Percentiles rank a stretch among this genome's conserved stretches.
Conservation (phyloP, 2,329 filamentous ascomycete genomes). For the Alternaria incomplexa region DNA sequence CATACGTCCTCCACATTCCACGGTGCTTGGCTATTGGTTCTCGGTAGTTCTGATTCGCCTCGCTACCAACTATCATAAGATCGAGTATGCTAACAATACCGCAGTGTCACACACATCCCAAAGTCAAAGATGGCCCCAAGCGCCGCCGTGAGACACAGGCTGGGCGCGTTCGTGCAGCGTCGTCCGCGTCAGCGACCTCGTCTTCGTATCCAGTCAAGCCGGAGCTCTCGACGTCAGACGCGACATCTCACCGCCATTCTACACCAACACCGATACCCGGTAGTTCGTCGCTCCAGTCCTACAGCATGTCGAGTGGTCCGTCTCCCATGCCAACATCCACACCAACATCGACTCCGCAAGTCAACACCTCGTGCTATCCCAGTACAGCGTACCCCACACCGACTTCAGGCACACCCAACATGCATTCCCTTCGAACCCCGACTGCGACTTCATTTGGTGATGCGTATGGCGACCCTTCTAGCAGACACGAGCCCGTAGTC, state of each 20-base stretch:
- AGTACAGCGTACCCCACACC: slow-evolving; percentile 35
- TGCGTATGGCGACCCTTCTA: slow-evolving; percentile 6
- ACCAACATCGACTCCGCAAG: slow-evolving; percentile 25
- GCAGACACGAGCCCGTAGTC: slow-evolving; percentile 33
- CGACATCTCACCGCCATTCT: slow-evolving; percentile 35
- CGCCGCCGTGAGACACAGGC: slow-evolving; percentile 50
- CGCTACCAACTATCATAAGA: slow-evolving; percentile 13
- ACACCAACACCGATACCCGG: slow-evolving; percentile 35
- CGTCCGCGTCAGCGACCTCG: slow-evolving; percentile 43
- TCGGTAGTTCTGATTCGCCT: slow-evolving; percentile 5
- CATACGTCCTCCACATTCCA: slow-evolving; percentile 11
- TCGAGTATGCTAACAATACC: slow-evolving; percentile 29
- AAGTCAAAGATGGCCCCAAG: slow-evolving; percentile 53
- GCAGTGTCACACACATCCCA: slow-evolving; percentile 52
- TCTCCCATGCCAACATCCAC: slow-evolving; percentile 26
- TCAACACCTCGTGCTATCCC: slow-evolving; percentile 25
- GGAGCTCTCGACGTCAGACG: slow-evolving; percentile 29
- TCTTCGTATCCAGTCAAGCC: slow-evolving; percentile 44
- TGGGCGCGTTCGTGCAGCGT: slow-evolving; percentile 44
- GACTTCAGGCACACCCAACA: slow-evolving; percentile 27
- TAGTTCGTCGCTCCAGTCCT: slow-evolving; percentile 30
- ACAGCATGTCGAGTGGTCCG: slow-evolving; percentile 32
- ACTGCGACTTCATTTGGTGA: slow-evolving; percentile 24
- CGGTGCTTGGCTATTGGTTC: slow-evolving; percentile 5
- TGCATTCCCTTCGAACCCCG: slow-evolving; percentile 29